A percentile compares a stretch with the other conserved stretches of the same genome.
phyloP scores from a whole-genome alignment of 2,329 filamentous ascomycete species.

The Aquanectria penicillioides region DNA sequence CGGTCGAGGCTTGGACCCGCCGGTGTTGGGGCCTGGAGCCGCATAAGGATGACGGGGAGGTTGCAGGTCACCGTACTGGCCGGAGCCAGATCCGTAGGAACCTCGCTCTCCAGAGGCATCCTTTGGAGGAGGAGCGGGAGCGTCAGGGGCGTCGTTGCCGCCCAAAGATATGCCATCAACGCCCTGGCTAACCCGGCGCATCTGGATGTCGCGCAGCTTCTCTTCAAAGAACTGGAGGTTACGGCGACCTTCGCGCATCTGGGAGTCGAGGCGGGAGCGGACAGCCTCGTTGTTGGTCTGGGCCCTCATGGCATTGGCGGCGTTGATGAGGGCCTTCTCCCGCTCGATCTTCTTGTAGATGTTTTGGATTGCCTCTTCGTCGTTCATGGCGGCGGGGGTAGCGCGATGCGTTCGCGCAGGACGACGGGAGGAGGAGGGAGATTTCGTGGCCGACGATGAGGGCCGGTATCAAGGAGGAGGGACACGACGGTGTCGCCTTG shows the following conservation, averaged over 20 bases:
- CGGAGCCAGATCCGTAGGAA: slow-evolving; percentile 67
- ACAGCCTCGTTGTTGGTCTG: slow-evolving; percentile 95
- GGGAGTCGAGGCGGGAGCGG: slow-evolving; percentile 87
- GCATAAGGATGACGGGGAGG: slow-evolving; percentile 83
- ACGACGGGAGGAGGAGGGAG: slow-evolving; percentile 36
- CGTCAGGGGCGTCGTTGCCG: slow-evolving; percentile 49
- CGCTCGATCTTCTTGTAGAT: slow-evolving; percentile 98
- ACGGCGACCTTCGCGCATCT: slow-evolving; percentile 91
- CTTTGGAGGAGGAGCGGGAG: slow-evolving; percentile 78
- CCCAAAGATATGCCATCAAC: slow-evolving; percentile 74
- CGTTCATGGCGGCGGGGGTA: slow-evolving; percentile 65
- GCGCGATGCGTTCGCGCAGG: slow-evolving; percentile 53
- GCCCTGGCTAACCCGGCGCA: slow-evolving; percentile 77
- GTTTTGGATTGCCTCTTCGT: slow-evolving; percentile 75
- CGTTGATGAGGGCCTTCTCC: slow-evolving; percentile 94
- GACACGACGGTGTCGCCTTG: slow-evolving; percentile 23
- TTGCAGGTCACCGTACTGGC: slow-evolving; percentile 75
- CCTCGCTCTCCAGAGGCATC: slow-evolving; percentile 67
- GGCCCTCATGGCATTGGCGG: slow-evolving; percentile 93
- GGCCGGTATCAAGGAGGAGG: slow-evolving; percentile 26
- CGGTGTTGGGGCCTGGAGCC: slow-evolving; percentile 70
- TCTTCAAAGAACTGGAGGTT: slow-evolving; percentile 98
- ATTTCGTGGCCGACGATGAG: slow-evolving; percentile 25
- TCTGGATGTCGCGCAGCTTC: slow-evolving; percentile 86
- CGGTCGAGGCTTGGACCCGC: slow-evolving; percentile 78